Evolutionary conservation across 805 yeast genomes (phyloP).

Genomic region (Tetrapisispora taiwanensis): DNA sequence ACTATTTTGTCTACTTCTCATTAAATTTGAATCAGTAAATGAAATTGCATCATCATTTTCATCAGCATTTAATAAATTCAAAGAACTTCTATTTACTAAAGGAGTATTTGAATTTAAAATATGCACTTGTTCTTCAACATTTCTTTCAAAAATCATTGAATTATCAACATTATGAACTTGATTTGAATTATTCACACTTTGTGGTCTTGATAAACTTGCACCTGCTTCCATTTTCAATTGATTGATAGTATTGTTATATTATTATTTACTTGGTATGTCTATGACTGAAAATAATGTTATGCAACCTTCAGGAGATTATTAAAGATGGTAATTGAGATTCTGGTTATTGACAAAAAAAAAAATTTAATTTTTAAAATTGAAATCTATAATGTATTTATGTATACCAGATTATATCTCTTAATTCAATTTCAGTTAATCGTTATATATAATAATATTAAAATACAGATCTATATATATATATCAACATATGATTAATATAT

Average conservation of each 20-base stretch:
- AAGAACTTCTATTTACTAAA: background rate
- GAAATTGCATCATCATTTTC: constrained; percentile 1
- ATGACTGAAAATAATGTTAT: background rate
- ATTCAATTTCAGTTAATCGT: too few species aligned
- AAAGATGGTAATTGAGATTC: too few species aligned
- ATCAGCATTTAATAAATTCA: background rate
- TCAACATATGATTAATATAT: too few species aligned
- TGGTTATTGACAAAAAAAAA: too few species aligned
- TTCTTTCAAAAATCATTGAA: constrained; percentile 54
- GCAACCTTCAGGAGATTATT: too few species aligned
- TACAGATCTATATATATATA: too few species aligned
- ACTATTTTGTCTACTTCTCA: constrained; percentile 3
- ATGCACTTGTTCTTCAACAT: constrained; percentile 47
- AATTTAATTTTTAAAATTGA: too few species aligned
- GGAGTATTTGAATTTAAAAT: background rate
- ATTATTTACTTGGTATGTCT: too few species aligned
- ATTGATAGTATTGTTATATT: too few species aligned
- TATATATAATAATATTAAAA: too few species aligned
- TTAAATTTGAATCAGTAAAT: background rate
- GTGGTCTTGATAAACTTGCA: background rate
- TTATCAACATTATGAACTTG: constrained; percentile 10
- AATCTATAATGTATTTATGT: too few species aligned
- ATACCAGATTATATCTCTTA: too few species aligned
- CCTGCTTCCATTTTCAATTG: background rate
- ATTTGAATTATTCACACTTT: background rate